Percentiles rank a stretch among this genome's conserved stretches.
These are phyloP conservation scores for Beauveria sp. DNA, from an alignment of 2,329 filamentous ascomycete genomes.

Conservation along the genomic window DNA sequence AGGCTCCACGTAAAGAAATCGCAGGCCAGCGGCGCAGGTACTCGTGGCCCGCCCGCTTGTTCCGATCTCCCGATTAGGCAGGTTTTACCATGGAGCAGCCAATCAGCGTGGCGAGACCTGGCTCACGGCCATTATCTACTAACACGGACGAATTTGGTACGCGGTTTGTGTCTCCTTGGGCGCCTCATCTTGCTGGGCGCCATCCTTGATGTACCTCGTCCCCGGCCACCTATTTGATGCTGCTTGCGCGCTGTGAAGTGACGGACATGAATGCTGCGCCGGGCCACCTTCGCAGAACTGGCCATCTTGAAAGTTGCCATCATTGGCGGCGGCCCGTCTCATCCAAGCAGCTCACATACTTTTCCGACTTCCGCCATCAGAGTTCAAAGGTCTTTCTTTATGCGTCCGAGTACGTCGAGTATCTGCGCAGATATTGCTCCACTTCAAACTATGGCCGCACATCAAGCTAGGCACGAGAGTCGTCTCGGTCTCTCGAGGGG, in stretches of 20 bases:
- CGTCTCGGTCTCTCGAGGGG: slow-evolving; percentile 15
- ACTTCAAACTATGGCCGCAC: slow-evolving; percentile 29
- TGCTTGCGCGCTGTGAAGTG: not conserved
- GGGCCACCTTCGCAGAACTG: not conserved
- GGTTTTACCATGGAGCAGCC: not conserved
- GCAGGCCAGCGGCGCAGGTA: too few relatives aligned
- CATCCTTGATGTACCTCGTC: not conserved
- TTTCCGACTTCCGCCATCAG: slow-evolving; percentile 36
- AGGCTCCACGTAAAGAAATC: too few relatives aligned
- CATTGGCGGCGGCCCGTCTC: not conserved
- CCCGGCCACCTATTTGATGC: not conserved
- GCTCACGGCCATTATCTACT: not conserved
- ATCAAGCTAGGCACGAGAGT: slow-evolving; percentile 29
- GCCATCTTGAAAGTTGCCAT: not conserved
- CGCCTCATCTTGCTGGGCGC: not conserved
- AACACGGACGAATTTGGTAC: not conserved
- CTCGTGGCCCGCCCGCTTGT: not conserved
- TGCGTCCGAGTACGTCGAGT: slow-evolving; percentile 28
- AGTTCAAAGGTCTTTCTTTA: slow-evolving; percentile 32
- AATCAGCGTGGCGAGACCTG: not conserved
- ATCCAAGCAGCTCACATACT: slow-evolving; percentile 38
- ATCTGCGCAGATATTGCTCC: slow-evolving; percentile 32
- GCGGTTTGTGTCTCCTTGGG: not conserved
- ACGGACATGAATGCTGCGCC: not conserved
- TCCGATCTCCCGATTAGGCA: not conserved